Evolutionary conservation across 2,329 filamentous ascomycete genomes (phyloP).

Genomic region (Orbilia quercus): DNA sequence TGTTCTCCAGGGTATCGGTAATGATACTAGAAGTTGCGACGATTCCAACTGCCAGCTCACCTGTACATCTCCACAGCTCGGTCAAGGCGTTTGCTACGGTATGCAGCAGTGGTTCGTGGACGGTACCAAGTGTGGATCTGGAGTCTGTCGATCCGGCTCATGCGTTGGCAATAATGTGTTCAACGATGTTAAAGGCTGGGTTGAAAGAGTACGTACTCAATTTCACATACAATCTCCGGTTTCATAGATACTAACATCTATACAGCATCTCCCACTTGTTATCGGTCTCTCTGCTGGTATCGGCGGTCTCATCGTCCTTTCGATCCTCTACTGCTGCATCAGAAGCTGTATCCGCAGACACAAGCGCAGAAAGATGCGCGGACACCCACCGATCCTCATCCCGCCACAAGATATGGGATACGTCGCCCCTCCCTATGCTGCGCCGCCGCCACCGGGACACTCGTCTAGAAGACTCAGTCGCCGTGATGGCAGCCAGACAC

Average conservation of each 20-base stretch:
- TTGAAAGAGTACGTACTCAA: constrained; percentile 65
- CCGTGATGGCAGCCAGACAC: constrained; percentile 27
- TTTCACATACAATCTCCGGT: not conserved
- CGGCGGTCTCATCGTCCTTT: constrained; percentile 77
- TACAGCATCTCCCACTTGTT: constrained; percentile 78
- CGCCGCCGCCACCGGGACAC: not conserved
- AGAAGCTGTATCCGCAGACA: constrained; percentile 68
- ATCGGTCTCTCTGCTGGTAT: constrained; percentile 80
- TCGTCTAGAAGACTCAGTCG: constrained; percentile 40
- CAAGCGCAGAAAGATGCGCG: constrained; percentile 46
- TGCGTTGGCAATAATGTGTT: constrained; percentile 78
- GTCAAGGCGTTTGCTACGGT: constrained; percentile 74
- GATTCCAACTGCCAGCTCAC: constrained; percentile 77
- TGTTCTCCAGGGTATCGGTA: constrained; percentile 73
- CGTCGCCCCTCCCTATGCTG: constrained; percentile 21
- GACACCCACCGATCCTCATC: constrained; percentile 51
- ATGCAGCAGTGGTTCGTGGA: constrained; percentile 94
- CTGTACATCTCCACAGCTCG: constrained; percentile 77
- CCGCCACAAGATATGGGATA: constrained; percentile 55
- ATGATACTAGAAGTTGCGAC: constrained; percentile 83
- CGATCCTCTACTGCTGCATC: constrained; percentile 75
- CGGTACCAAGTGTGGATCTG: constrained; percentile 83
- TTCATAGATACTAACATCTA: constrained; percentile 6
- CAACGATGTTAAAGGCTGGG: constrained; percentile 79
- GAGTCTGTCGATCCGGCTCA: constrained; percentile 79